Conservation (phyloP, 306 rosid genomes). For the Quercus mongolica region DNA sequence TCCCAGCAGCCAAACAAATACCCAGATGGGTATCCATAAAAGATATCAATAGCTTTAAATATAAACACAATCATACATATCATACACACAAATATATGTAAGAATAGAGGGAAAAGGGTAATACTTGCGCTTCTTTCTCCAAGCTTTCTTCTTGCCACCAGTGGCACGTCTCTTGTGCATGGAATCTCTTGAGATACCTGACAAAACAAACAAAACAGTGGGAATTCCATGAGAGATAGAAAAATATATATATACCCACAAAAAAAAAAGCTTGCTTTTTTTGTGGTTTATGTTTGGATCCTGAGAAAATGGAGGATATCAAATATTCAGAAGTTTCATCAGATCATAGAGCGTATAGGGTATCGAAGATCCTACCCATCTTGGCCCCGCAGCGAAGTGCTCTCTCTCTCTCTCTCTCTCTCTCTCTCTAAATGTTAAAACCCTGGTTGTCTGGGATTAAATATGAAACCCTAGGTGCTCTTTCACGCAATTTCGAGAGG, state of each 20-base stretch:
- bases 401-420: not conserved
- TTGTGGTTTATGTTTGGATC: not conserved
- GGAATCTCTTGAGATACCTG: slow-evolving; percentile 61
- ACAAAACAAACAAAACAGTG: not conserved
- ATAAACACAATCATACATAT: not conserved
- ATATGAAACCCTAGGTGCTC: no score
- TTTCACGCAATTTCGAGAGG: no score
- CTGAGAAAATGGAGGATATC: no score
- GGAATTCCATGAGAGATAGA: not conserved
- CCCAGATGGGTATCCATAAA: no score
- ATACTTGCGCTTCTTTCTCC: slow-evolving; percentile 58
- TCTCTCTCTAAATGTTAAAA: not conserved
- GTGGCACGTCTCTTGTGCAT: slow-evolving; percentile 33
- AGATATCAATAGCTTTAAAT: no score
- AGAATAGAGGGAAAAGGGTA: not conserved
- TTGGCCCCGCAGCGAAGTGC: not conserved
- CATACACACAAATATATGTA: not conserved
- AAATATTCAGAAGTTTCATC: not conserved
- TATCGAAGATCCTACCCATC: slow-evolving; percentile 20
- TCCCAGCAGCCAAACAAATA: not conserved
- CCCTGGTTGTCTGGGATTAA: not conserved
- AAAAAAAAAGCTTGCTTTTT: not conserved
- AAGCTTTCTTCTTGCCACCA: slow-evolving; percentile 61
- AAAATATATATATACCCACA: not conserved
- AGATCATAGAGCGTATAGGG: not conserved